Evolutionary conservation across 768 basidiomycete genomes (phyloP), one percentile per base, ranked within the genome.

Genomic region (Mycena galericulata): DNA sequence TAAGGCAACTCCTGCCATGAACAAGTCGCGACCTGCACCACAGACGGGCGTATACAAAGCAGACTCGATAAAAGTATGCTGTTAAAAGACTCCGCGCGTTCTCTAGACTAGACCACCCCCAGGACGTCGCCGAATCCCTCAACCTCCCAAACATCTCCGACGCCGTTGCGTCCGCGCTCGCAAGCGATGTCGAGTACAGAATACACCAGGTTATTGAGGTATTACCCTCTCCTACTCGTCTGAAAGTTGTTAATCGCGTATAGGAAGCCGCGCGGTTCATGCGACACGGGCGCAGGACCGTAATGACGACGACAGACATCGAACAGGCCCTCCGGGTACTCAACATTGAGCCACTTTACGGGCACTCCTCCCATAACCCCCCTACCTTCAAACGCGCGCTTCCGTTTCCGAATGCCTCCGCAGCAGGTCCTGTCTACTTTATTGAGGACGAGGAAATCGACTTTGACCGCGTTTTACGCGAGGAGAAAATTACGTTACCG

Each of bases 381-480:
- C 85, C 88, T 0, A 79, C 86, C 2, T 94, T 89, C 83, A 89
- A 88, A 73, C 82, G 86, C 60, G 86, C 87, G 50, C 85, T 87
- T 27, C 85, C 88, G 54, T 87, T 86, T 69, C 82, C 86, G 12
- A 80, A 87, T 69, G 65, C 81, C 47, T 81, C 83, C 12, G 78
- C 85, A 4, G 87, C 88, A 7, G 93, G 92, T 1, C 81, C 93
- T 3, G 92, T 99, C 4, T 98, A 95, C 81, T 96, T 95, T 74
- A 89, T 97, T 20, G 95, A 98, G 67, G 98, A 99, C 76, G 96
- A 98, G 73, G 98, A 99, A 79, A 92, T 99, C 53, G 98, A 99
- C 80, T 96, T 99, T 74, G 94, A 97, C 76, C 94, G 91, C 59
- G 90, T 96, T 12, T 80, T 98, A 45, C 88, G 93, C 61, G 93